phyloP scores from a whole-genome alignment of 768 basidiomycete species.

The Trichaptum fuscoviolaceum region DNA sequence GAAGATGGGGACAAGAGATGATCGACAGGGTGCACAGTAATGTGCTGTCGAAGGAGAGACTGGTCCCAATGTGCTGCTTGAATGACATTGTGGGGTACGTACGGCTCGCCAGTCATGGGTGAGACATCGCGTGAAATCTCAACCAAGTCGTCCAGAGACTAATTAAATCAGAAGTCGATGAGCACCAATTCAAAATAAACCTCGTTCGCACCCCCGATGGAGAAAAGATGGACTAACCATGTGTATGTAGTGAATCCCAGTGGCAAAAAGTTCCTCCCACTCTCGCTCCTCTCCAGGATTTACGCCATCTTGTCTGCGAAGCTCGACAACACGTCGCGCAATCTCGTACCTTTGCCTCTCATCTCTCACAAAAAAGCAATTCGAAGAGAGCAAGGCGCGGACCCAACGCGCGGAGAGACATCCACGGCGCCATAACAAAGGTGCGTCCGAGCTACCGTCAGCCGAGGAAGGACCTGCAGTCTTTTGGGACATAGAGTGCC shows the following conservation, averaged over 20 bases:
- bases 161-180: not conserved
- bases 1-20: conserved; percentile 16
- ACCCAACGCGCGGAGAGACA: conserved; percentile 75
- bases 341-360: conserved; percentile 80
- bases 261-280: conserved; percentile 64
- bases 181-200: conserved; percentile 11
- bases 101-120: conserved; percentile 60
- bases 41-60: conserved; percentile 56
- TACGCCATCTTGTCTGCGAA: conserved; percentile 45
- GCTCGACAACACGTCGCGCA: conserved; percentile 69
- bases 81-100: conserved; percentile 59
- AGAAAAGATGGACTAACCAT: conserved; percentile 49
- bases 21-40: conserved; percentile 35
- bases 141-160: conserved; percentile 80
- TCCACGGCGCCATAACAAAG: conserved; percentile 67
- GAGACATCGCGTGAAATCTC: conserved; percentile 70
- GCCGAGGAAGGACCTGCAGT: conserved; percentile 16
- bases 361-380: conserved; percentile 71
- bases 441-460: conserved; percentile 20
- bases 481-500: conserved; percentile 8
- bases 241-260: conserved; percentile 80
- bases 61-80: conserved; percentile 81
- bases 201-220: not conserved
- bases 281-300: conserved; percentile 60
- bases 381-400: conserved; percentile 66